phyloP scores from a whole-genome alignment of 768 basidiomycete genomes.

The Suillus ampliporus region DNA sequence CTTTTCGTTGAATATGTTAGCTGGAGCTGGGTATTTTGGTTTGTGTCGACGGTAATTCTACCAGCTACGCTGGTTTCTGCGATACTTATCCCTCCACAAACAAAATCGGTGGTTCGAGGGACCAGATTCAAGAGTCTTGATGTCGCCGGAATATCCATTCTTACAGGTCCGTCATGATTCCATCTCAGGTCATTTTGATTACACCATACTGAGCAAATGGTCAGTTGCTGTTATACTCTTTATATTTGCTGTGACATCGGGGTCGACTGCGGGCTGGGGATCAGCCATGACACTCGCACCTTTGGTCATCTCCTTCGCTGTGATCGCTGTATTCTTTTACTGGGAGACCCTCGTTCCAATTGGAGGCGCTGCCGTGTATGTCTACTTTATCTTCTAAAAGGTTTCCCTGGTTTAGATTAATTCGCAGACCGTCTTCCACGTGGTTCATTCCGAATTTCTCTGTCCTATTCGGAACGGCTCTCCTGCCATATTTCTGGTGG shows the following conservation, averaged over 20 bases:
- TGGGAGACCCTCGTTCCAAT: conserved; percentile 46
- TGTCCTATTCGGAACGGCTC: conserved; percentile 41
- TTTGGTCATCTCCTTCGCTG: conserved; percentile 46
- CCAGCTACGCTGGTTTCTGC: neutral
- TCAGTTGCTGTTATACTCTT: neutral
- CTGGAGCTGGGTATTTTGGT: neutral
- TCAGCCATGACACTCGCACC: conserved; percentile 45
- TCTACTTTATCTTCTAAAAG: neutral
- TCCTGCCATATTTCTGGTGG: conserved; percentile 48
- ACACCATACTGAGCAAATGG: neutral
- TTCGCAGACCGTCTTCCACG: neutral
- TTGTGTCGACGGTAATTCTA: neutral
- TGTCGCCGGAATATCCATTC: neutral
- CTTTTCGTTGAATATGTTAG: neutral
- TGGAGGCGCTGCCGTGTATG: conserved; percentile 37
- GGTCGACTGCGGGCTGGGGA: conserved; percentile 51
- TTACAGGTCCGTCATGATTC: neutral
- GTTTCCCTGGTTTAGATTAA: neutral
- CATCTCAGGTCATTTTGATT: neutral
- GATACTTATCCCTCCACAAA: neutral
- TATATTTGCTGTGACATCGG: conserved; percentile 43
- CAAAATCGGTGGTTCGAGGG: neutral
- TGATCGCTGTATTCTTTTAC: conserved; percentile 46
- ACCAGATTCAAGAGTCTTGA: conserved; percentile 2
- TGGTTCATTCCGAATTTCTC: conserved; percentile 43